Conservation (phyloP, 208 protist species). For the Novymonas esmeraldas region DNA sequence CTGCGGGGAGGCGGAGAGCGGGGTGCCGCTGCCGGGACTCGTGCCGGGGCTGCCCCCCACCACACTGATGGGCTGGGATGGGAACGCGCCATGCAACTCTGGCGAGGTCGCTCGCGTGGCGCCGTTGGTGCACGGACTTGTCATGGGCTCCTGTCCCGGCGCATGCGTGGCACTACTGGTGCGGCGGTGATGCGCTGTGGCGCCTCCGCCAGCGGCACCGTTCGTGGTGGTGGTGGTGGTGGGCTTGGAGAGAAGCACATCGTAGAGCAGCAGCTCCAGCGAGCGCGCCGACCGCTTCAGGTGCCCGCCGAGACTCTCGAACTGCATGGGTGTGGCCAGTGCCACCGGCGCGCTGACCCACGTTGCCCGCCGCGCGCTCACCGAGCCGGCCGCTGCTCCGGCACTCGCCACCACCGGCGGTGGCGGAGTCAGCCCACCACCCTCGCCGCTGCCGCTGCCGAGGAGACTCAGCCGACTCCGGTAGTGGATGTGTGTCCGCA, state of each 20-base stretch:
- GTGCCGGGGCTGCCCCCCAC: constrained; percentile 1
- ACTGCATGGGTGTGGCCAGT: neutral
- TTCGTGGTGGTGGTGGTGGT: constrained; percentile 1
- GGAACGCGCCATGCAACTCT: constrained; percentile 3
- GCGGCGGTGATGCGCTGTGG: neutral
- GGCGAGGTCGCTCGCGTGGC: neutral
- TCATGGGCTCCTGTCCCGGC: neutral
- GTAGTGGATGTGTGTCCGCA: constrained; percentile 31
- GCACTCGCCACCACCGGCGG: neutral
- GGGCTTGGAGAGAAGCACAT: constrained; percentile 23
- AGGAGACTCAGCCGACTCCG: constrained; percentile 19
- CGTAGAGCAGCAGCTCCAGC: constrained; percentile 22
- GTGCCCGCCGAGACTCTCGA: constrained; percentile 15
- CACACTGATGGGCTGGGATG: neutral
- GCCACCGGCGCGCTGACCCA: neutral
- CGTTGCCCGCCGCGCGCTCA: neutral
- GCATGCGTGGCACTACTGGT: neutral
- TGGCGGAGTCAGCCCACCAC: neutral
- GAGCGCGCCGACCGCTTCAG: constrained; percentile 18
- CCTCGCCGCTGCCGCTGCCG: neutral
- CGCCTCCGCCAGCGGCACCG: neutral
- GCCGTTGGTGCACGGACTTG: constrained; percentile 10
- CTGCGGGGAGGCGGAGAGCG: constrained; percentile 1
- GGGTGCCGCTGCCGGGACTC: constrained; percentile 2
- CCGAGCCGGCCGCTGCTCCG: neutral